Conservation (phyloP, 495 filamentous ascomycete species). For the Rhypophila decipiens region DNA sequence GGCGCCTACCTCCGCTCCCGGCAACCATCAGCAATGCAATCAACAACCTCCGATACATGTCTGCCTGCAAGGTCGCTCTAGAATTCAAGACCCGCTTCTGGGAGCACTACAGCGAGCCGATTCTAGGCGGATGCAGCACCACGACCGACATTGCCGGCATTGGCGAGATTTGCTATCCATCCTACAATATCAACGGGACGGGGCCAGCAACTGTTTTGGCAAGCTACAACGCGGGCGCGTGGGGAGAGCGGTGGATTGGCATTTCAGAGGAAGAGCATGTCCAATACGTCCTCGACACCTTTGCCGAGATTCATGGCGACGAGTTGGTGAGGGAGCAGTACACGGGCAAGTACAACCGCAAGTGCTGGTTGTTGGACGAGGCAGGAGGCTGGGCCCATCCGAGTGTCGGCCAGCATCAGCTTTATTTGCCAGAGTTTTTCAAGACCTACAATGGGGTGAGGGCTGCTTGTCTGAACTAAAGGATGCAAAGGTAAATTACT, state of each 20-base stretch:
- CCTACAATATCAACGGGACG: constrained; percentile 56
- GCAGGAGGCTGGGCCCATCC: constrained; percentile 53
- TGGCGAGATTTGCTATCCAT: constrained; percentile 57
- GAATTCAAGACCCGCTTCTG: constrained; percentile 62
- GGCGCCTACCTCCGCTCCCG: constrained; percentile 40
- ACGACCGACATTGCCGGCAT: constrained; percentile 53
- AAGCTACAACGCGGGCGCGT: constrained; percentile 42
- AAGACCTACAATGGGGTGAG: constrained; percentile 55
- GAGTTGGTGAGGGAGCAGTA: constrained; percentile 46
- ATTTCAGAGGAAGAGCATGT: constrained; percentile 17
- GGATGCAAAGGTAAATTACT: not conserved
- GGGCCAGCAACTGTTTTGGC: constrained; percentile 56
- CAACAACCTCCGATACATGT: constrained; percentile 47
- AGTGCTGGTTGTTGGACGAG: constrained; percentile 55
- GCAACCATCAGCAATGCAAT: constrained; percentile 52
- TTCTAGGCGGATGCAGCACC: constrained; percentile 54
- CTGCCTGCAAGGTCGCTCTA: constrained; percentile 60
- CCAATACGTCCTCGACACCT: constrained; percentile 37
- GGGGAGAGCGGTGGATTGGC: constrained; percentile 21
- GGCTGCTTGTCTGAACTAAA: too few species aligned
- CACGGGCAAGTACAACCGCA: constrained; percentile 52
- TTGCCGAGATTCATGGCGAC: constrained; percentile 53
- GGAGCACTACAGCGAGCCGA: constrained; percentile 56
- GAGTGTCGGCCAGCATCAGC: constrained; percentile 51
- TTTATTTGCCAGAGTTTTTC: constrained; percentile 64